Conservation (phyloP, 768 basidiomycete species). For the Boletus rubropictus region DNA sequence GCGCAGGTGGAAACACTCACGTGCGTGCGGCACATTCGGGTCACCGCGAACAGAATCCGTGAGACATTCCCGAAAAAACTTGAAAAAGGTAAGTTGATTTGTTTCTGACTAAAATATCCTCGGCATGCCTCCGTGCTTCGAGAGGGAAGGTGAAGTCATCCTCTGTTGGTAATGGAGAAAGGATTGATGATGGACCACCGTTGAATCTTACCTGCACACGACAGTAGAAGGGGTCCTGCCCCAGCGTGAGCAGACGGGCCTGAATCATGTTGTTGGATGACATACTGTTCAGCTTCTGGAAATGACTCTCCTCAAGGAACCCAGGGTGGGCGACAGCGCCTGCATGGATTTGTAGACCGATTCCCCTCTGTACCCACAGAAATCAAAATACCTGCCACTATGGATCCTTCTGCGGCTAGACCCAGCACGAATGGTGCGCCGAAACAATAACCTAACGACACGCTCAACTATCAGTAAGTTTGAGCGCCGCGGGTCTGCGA, state of each 20-base stretch:
- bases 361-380: neutral
- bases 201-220: constrained; percentile 21
- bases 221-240: constrained; percentile 23
- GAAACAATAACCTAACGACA: constrained; percentile 47
- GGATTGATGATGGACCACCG: neutral
- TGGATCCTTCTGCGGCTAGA: constrained; percentile 37
- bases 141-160: constrained; percentile 47
- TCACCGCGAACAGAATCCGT: constrained; percentile 28
- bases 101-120: constrained; percentile 45
- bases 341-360: neutral
- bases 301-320: constrained; percentile 47
- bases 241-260: neutral
- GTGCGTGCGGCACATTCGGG: constrained; percentile 8
- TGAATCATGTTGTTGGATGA: neutral
- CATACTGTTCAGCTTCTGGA: constrained; percentile 45
- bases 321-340: constrained; percentile 54
- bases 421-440: constrained; percentile 48
- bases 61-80: constrained; percentile 42
- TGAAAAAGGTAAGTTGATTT: constrained; percentile 51
- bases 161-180: constrained; percentile 30
- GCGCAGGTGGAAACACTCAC: constrained; percentile 9
- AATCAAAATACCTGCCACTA: constrained; percentile 38
- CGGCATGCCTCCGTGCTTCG: constrained; percentile 47
- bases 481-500: constrained; percentile 23
- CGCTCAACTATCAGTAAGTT: neutral